phyloP scores from a whole-genome alignment of 148 eudicot species.

The Dianthus caryophyllus region DNA sequence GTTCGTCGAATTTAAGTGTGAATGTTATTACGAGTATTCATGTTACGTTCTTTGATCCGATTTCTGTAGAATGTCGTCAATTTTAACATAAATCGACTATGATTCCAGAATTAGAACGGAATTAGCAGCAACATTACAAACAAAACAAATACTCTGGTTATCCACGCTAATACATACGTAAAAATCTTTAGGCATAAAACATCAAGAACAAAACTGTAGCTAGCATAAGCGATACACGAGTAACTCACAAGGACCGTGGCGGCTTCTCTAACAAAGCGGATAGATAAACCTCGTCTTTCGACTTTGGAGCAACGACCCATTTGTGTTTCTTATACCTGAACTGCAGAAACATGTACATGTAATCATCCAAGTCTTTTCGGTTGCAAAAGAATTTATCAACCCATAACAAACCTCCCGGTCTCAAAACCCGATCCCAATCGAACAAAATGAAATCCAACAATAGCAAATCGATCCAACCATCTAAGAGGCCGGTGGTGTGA shows the following conservation, averaged over 20 bases:
- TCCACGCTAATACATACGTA: no score
- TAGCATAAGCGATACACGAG: conserved; percentile 6
- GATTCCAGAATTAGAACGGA: no score
- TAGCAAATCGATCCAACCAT: conserved; percentile 86
- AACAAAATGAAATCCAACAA: conserved; percentile 78
- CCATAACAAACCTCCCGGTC: conserved; percentile 97
- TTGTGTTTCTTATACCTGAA: conserved; percentile 95
- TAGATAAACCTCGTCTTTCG: conserved; percentile 77
- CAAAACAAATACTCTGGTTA: no score
- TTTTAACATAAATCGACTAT: no score
- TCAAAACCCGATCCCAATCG: conserved; percentile 86
- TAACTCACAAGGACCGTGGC: conserved; percentile 56
- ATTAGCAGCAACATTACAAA: no score
- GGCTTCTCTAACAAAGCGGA: conserved; percentile 87
- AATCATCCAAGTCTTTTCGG: conserved; percentile 76
- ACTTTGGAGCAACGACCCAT: conserved; percentile 73
- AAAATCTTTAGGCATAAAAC: background rate
- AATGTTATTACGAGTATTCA: no score
- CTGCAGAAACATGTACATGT: conserved; percentile 96
- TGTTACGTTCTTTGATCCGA: no score
- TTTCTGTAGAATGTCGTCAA: no score
- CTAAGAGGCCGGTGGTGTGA: conserved; percentile 76
- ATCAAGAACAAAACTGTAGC: background rate
- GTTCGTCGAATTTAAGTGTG: no score
- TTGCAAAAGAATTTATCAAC: conserved; percentile 83